phyloP scores from a whole-genome alignment of 1,139 yeast genomes.

The Hemisphaericaspora xylanilytica region DNA sequence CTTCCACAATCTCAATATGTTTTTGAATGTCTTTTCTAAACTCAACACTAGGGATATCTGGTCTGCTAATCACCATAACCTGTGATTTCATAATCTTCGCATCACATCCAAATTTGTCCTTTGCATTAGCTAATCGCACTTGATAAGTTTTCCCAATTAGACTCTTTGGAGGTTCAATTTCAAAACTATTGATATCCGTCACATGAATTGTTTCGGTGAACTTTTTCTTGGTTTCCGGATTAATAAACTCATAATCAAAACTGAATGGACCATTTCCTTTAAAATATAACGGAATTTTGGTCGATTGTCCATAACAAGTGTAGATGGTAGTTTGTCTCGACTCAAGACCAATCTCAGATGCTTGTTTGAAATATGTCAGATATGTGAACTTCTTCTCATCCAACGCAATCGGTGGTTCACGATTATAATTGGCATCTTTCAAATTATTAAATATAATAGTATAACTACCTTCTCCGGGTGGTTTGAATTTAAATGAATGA shows the following conservation, averaged over 20 bases:
- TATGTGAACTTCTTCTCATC: constrained; percentile 41
- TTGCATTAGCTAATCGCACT: constrained; percentile 59
- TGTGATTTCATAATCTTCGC: constrained; percentile 45
- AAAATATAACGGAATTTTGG: constrained; percentile 52
- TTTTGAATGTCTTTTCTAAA: constrained; percentile 19
- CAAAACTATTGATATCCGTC: constrained; percentile 42
- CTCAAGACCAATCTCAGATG: constrained; percentile 33
- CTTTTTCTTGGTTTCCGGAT: constrained; percentile 26
- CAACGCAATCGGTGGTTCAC: constrained; percentile 29
- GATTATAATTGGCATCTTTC: constrained; percentile 53
- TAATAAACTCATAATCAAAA: constrained; percentile 54
- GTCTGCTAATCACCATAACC: constrained; percentile 59
- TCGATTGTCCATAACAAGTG: constrained; percentile 42
- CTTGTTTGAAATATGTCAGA: constrained; percentile 51
- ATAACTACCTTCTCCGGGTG: constrained; percentile 78
- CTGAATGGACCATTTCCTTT: constrained; percentile 80
- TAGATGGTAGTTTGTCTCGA: constrained; percentile 16
- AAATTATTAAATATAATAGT: constrained; percentile 64
- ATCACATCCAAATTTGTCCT: constrained; percentile 72
- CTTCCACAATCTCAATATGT: constrained; percentile 53
- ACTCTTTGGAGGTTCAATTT: constrained; percentile 53
- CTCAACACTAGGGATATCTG: constrained; percentile 54
- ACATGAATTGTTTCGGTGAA: constrained; percentile 47
- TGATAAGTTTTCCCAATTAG: constrained; percentile 68
- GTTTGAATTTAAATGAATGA: constrained; percentile 62